Evolutionary conservation across 345 rosid species (phyloP).

Genomic region (Camelina neglecta): DNA sequence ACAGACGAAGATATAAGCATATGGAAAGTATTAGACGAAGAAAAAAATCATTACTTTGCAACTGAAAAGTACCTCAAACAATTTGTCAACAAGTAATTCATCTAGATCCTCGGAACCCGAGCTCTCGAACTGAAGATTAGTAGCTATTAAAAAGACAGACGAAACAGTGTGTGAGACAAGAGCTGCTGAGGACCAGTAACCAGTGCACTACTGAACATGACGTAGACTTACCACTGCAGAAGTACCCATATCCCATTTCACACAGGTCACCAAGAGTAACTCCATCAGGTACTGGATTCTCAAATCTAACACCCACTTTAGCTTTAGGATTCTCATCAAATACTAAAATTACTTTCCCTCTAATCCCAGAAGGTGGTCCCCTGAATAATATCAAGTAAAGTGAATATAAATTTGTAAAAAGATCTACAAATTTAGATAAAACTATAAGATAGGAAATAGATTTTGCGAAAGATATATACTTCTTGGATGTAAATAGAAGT

Average conservation of each 20-base stretch:
- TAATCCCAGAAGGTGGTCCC: conserved; percentile 67
- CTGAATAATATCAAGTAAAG: conserved; percentile 45
- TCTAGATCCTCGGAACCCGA: conserved; percentile 59
- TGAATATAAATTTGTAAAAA: not conserved
- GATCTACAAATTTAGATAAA: too few relatives aligned
- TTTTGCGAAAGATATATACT: too few relatives aligned
- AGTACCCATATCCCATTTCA: conserved; percentile 76
- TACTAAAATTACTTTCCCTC: conserved; percentile 69
- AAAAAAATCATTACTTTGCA: conserved; percentile 25
- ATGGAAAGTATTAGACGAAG: not conserved
- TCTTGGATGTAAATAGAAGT: too few relatives aligned
- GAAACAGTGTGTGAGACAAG: conserved; percentile 27
- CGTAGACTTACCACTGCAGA: conserved; percentile 71
- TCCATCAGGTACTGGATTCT: conserved; percentile 75
- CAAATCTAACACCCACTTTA: conserved; percentile 89
- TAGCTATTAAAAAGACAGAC: conserved; percentile 47
- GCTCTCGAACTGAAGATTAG: conserved; percentile 70
- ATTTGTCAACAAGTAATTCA: conserved; percentile 64
- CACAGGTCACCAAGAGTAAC: conserved; percentile 83
- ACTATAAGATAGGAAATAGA: too few relatives aligned
- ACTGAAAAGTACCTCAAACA: conserved; percentile 75
- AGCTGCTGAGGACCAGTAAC: conserved; percentile 21
- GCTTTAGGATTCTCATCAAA: conserved; percentile 78
- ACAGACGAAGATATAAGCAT: conserved; percentile 26
- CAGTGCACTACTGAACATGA: conserved; percentile 30